Evolutionary conservation across 495 filamentous ascomycete genomes (phyloP).

Genomic region (Bryoglossum gracile): DNA sequence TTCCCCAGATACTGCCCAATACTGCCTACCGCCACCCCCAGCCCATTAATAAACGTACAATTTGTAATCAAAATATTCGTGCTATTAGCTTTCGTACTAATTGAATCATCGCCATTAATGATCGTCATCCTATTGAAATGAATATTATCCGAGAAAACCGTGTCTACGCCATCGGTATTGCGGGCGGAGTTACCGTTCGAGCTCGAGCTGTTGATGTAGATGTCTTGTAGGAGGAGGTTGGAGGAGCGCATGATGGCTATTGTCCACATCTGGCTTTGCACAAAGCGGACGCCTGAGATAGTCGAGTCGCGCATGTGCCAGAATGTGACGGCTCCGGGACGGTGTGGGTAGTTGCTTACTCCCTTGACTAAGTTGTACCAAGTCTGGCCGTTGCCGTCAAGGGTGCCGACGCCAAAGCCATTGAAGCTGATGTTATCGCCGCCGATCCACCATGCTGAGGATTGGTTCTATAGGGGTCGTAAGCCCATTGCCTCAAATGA

Average conservation of each 20-base stretch:
- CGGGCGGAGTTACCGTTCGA: background rate
- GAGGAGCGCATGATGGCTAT: constrained; percentile 23
- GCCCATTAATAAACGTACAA: constrained; percentile 25
- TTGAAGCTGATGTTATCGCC: constrained; percentile 35
- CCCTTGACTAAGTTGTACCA: constrained; percentile 36
- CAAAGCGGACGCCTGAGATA: constrained; percentile 31
- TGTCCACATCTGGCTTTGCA: constrained; percentile 40
- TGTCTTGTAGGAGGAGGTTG: constrained; percentile 33
- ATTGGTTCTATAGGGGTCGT: constrained; percentile 38
- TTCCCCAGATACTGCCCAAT: constrained; percentile 38
- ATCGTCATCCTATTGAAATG: constrained; percentile 29
- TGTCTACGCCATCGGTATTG: constrained; percentile 38
- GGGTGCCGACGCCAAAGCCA: constrained; percentile 34
- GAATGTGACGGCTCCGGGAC: constrained; percentile 38
- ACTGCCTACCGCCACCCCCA: constrained; percentile 34
- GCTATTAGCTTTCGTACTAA: constrained; percentile 35
- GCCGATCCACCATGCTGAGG: constrained; percentile 39
- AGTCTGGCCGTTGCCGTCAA: constrained; percentile 42
- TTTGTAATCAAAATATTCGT: constrained; percentile 34
- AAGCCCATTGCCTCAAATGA: too few relatives aligned
- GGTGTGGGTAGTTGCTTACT: constrained; percentile 36
- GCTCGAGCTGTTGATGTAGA: constrained; percentile 37
- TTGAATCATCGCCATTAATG: constrained; percentile 32
- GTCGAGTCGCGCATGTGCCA: constrained; percentile 30
- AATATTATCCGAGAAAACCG: constrained; percentile 29